Evolutionary conservation across 495 filamentous ascomycete genomes (phyloP), one percentile per base, ranked within the genome.

Genomic region (Neurospora sp.): DNA sequence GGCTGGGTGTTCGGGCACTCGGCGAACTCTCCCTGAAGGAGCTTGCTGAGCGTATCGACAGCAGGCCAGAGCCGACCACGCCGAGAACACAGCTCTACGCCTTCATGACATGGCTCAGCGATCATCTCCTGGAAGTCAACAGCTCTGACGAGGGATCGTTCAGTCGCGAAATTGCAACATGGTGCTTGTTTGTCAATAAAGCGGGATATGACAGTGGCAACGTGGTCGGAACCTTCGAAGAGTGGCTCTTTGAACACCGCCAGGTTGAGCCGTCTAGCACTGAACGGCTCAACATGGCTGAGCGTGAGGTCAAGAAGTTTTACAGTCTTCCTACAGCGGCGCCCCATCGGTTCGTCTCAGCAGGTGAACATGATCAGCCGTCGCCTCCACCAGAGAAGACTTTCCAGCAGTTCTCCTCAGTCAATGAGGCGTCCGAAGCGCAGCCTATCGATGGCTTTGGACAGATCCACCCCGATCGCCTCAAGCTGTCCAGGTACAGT

Each of bases 61-160:
- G 70, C 37, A 41, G 38, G 5, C 6, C 53, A 31, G 3, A 66
- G 3, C 27, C 11, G 7, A 35, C 53, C 1, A 14, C 53, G 14
- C 12, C 7, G 53, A 66, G 53, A 66, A 18, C 7, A 66, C 11
- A 14, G 27, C 74, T 83, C 42, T 70, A 74, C 8, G 68, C 68
- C 38, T 75, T 79, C 59, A 73, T 80, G 71, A 68, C 42, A 73
- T 84, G 83, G 83, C 77, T 84, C 8, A 72, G 77, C 69, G 75
- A 76, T 27, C 78, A 78, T 16, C 79, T 83, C 35, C 44, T 69
- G 8, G 74, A 71, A 22, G 71, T 75, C 9, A 77, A 82, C 41
- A 71, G 73, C 6, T 79, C 80, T 2, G 72, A 76, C 40, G 70
- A 78, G 22, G 41, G 20, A 39, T 40, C 72, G 16, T 38, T 82